These are phyloP conservation scores for Pachysandra terminalis DNA, from an alignment of 164 flowering plant genomes.

Conservation along the genomic window DNA sequence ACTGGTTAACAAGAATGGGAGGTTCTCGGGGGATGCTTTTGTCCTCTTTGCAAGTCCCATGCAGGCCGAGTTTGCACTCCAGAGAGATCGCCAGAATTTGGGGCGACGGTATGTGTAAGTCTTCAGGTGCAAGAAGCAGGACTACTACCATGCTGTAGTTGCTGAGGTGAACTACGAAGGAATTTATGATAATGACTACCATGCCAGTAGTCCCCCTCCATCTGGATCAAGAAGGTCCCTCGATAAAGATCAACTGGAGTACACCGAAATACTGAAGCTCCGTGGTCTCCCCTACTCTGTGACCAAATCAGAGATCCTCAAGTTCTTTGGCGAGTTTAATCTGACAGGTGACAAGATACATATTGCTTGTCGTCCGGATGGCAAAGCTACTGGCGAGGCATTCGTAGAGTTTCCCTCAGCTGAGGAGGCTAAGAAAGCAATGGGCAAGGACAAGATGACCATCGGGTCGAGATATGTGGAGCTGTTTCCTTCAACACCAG, in stretches of 20 bases:
- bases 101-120: conserved; percentile 87
- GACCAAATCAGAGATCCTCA: conserved; percentile 56
- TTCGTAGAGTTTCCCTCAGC: conserved; percentile 79
- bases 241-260: conserved; percentile 73
- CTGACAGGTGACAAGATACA: conserved; percentile 56
- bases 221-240: conserved; percentile 48
- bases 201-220: conserved; percentile 60
- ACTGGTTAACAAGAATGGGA: conserved; percentile 56
- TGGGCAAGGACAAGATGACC: conserved; percentile 83
- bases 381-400: conserved; percentile 91
- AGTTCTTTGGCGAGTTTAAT: conserved; percentile 65
- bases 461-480: conserved; percentile 86
- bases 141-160: conserved; percentile 85
- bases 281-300: conserved; percentile 85
- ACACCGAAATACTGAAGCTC: conserved; percentile 71
- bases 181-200: conserved; percentile 46
- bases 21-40: conserved; percentile 73
- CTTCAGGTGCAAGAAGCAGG: conserved; percentile 79
- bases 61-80: conserved; percentile 80
- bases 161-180: conserved; percentile 81
- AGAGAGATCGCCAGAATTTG: conserved; percentile 78
- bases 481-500: conserved; percentile 77
- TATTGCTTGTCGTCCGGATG: conserved; percentile 75
- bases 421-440: conserved; percentile 80
- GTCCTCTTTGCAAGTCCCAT: conserved; percentile 68